These are phyloP conservation scores for Populus deltoides DNA, from an alignment of 345 rosid species.

Conservation along the genomic window DNA sequence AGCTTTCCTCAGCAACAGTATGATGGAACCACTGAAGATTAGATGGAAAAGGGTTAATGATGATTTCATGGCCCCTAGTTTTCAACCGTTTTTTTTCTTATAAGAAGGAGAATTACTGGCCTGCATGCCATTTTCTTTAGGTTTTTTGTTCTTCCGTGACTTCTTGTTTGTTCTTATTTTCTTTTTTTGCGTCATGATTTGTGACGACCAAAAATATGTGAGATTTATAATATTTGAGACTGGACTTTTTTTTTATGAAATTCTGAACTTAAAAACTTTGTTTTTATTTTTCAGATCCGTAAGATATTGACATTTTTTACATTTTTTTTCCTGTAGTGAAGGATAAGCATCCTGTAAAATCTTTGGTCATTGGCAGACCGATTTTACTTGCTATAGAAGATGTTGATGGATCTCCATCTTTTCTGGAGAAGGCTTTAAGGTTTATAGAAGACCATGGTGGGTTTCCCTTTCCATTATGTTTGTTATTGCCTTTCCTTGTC, in stretches of 20 bases:
- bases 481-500: neutral
- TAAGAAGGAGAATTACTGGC: too few relatives aligned
- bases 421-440: conserved; percentile 93
- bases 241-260: neutral
- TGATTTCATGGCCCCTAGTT: too few relatives aligned
- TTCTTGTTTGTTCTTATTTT: too few relatives aligned
- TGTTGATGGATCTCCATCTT: conserved; percentile 95
- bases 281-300: neutral
- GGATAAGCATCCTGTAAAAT: conserved; percentile 51
- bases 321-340: conserved; percentile 41
- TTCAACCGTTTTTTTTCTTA: too few relatives aligned
- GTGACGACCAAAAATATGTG: too few relatives aligned
- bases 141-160: too few relatives aligned
- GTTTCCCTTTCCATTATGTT: conserved; percentile 17
- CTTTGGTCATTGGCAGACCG: conserved; percentile 71
- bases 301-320: neutral
- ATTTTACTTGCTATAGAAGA: conserved; percentile 93
- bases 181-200: too few relatives aligned
- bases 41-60: neutral
- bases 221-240: neutral
- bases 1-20: neutral
- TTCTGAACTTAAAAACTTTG: neutral
- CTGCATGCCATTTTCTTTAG: too few relatives aligned
- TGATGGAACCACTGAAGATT: neutral
- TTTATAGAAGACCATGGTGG: conserved; percentile 89